A percentile compares a stretch with the other conserved stretches of the same genome.
Evolutionary conservation across 495 filamentous ascomycete genomes (phyloP).

Genomic region (Hyaloscypha hepaticicola): DNA sequence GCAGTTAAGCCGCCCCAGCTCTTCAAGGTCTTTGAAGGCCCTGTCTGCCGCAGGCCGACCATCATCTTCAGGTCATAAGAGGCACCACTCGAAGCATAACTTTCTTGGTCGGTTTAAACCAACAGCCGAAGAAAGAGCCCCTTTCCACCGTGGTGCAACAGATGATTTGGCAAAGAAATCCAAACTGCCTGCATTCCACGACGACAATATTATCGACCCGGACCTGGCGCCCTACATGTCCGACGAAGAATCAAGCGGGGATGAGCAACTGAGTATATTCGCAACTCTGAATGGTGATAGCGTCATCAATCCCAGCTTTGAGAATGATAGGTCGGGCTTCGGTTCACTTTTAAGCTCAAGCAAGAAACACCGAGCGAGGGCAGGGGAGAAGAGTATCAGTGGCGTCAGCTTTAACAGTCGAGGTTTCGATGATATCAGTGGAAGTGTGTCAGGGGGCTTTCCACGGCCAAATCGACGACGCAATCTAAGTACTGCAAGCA

Average conservation of each 20-base stretch:
- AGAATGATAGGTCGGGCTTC: slow-evolving; percentile 49
- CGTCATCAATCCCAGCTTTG: slow-evolving; percentile 42
- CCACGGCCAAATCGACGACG: slow-evolving; percentile 52
- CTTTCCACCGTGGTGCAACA: slow-evolving; percentile 74
- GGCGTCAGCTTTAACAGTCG: slow-evolving; percentile 62
- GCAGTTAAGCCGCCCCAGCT: slow-evolving; percentile 76
- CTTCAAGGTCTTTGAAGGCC: slow-evolving; percentile 88
- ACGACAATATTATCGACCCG: slow-evolving; percentile 97
- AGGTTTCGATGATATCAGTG: slow-evolving; percentile 47
- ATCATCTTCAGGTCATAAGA: slow-evolving; percentile 72
- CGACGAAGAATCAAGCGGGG: slow-evolving; percentile 87
- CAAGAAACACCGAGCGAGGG: slow-evolving; percentile 70
- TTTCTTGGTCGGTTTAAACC: slow-evolving; percentile 59
- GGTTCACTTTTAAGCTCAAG: slow-evolving; percentile 58
- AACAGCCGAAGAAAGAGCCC: slow-evolving; percentile 54
- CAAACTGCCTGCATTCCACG: slow-evolving; percentile 87
- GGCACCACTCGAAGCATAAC: slow-evolving; percentile 86
- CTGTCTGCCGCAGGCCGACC: slow-evolving; percentile 58
- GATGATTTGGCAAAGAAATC: slow-evolving; percentile 63
- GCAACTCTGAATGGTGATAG: slow-evolving; percentile 59
- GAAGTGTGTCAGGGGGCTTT: slow-evolving; percentile 29
- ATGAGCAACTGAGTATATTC: slow-evolving; percentile 87
- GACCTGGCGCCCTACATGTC: slow-evolving; percentile 95
- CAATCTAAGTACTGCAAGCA: slow-evolving; percentile 75
- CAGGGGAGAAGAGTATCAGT: slow-evolving; percentile 66